Evolutionary conservation across 1,284 basidiomycete genomes (phyloP), one percentile per base, ranked within the genome.

Genomic region (Moniliophthora roreri): DNA sequence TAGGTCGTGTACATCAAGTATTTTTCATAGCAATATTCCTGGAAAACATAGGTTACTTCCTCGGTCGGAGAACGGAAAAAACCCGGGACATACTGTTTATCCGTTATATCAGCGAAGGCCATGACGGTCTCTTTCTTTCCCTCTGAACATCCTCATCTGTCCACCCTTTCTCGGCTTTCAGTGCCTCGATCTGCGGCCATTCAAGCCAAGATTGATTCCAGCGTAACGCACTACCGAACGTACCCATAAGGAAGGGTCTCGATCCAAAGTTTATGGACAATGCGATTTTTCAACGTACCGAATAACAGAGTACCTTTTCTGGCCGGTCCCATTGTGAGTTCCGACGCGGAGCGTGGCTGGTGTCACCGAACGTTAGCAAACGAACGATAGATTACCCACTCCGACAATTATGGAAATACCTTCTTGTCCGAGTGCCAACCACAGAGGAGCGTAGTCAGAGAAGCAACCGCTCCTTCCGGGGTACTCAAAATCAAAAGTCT

Each of bases 361-460:
- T 20, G 37, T 50, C 26, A 9, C 8, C 21, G n/a, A 32, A 11
- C 24, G n/a, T 35, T 3, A 44, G 39, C 18, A 24, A 11, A 15
- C 1, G 13, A 13, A 24, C 32, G 13, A 24, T 26, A 18, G 38
- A 64, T 57, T 56, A 78, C 79, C 77, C 53, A 77, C 63, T 10
- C 85, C 84, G 3, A 83, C 68, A 37, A 89, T 80, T 0, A 84
- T 84, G 0, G 85, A 85, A 11, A 87, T 62, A 79, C 82, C 76
- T 78, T 82, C 62, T 73, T 80, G 60, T 87, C 86, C 0, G 84
- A 83, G 60, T 81, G 83, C 77, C 80, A 85, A 4, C 84, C 84
- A 56, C 81, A 82, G 7, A 77, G 62, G 7, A 85, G 59, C 0
- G 80, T 77, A 50, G 71, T 82, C 2, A 69, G 50, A 0, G 81